These are phyloP conservation scores for Tylopilus sp. DNA, from an alignment of 768 basidiomycete genomes.

Conservation along the genomic window DNA sequence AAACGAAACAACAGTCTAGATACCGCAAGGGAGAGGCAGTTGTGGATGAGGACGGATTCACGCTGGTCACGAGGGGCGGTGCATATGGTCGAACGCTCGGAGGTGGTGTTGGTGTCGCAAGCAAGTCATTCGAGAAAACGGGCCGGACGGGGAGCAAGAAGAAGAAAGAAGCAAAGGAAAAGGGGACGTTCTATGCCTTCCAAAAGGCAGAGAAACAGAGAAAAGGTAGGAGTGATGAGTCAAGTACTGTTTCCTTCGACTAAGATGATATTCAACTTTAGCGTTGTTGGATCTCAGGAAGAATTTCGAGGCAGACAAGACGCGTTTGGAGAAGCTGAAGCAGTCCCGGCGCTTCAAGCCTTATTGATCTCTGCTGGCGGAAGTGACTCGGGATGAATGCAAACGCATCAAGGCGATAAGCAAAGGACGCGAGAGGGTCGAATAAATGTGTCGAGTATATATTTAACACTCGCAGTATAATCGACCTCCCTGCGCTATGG, in stretches of 20 bases:
- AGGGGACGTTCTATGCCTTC: constrained; percentile 83
- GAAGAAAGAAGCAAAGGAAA: constrained; percentile 64
- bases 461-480: background rate
- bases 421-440: background rate
- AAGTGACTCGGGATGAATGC: no score
- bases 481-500: background rate
- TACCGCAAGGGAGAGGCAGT: constrained; percentile 84
- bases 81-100: constrained; percentile 87
- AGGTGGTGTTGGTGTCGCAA: constrained; percentile 66
- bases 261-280: constrained; percentile 22
- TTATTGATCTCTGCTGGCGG: constrained; percentile 65
- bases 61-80: constrained; percentile 88
- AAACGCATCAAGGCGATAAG: no score
- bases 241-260: background rate
- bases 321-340: constrained; percentile 44
- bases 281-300: constrained; percentile 61
- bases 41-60: constrained; percentile 94
- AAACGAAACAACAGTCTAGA: constrained; percentile 56
- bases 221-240: constrained; percentile 48
- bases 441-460: background rate
- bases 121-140: constrained; percentile 49
- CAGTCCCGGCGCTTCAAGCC: constrained; percentile 82
- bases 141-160: constrained; percentile 36
- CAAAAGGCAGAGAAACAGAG: constrained; percentile 89
- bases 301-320: constrained; percentile 88